phyloP scores from a whole-genome alignment of 2,329 filamentous ascomycete species.

The Colletotrichum sp. region DNA sequence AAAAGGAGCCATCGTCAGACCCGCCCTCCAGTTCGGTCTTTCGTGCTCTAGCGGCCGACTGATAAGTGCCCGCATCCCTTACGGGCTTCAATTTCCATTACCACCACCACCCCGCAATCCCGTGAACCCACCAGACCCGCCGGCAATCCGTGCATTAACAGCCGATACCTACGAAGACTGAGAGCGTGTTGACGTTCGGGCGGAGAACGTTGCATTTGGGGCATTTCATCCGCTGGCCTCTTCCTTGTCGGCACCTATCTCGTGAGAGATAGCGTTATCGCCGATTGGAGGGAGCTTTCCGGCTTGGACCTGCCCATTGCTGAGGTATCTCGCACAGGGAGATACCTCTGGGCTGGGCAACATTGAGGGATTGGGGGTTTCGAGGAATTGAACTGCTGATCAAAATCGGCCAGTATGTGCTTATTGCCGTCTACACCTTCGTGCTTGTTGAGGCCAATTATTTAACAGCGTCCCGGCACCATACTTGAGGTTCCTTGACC shows the following conservation, averaged over 20 bases:
- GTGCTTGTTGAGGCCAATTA: background rate
- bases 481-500: background rate
- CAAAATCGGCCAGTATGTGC: background rate
- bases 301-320: background rate
- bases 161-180: background rate
- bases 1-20: background rate
- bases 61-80: background rate
- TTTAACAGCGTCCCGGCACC: background rate
- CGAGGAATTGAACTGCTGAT: background rate
- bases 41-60: conserved; percentile 8
- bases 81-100: background rate
- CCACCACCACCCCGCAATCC: background rate
- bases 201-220: background rate
- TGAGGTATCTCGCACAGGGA: background rate
- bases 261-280: background rate
- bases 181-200: background rate
- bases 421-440: background rate
- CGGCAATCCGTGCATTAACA: background rate
- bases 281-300: background rate
- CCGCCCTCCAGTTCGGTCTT: background rate
- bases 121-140: background rate
- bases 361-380: background rate
- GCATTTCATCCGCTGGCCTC: background rate
- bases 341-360: background rate
- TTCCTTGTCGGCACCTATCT: background rate